Percentiles rank a stretch among this genome's conserved stretches.
Conservation (phyloP, 208 protist genomes). For the Acanthamoeba royreba region DNA sequence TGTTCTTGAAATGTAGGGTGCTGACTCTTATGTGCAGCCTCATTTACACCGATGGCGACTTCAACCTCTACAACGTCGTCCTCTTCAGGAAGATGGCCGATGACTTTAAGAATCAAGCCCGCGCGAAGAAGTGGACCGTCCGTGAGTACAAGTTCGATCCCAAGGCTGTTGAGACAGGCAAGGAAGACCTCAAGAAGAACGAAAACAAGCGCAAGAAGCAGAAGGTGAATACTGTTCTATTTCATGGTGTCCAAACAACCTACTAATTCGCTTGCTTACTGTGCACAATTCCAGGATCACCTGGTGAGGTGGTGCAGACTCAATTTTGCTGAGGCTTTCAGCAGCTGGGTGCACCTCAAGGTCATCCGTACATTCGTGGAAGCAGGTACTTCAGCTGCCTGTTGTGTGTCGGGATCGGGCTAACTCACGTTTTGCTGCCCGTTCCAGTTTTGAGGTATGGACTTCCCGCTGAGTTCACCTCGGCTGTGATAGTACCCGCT, state of each 20-base stretch:
- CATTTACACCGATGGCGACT: background rate
- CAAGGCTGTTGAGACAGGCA: slow-evolving; percentile 37
- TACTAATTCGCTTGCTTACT: background rate
- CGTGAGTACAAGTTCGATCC: slow-evolving; percentile 63
- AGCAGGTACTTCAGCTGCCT: too few species aligned
- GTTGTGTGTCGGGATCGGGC: too few species aligned
- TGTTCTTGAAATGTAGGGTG: background rate
- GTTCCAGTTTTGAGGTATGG: too few species aligned
- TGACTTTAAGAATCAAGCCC: slow-evolving; percentile 63
- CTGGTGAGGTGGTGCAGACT: too few species aligned
- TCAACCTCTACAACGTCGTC: slow-evolving; percentile 54
- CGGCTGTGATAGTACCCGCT: too few species aligned
- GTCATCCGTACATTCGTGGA: too few species aligned
- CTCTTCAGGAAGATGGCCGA: slow-evolving; percentile 69
- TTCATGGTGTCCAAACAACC: background rate
- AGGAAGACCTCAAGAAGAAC: slow-evolving; percentile 57
- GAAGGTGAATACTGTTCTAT: background rate
- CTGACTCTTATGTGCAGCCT: background rate
- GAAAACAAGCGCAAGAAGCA: slow-evolving; percentile 38
- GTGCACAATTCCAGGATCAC: too few species aligned
- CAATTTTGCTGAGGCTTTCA: too few species aligned
- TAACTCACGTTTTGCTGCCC: too few species aligned
- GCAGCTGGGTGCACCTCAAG: too few species aligned
- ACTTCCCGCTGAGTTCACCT: too few species aligned
- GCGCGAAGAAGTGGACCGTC: slow-evolving; percentile 61